Percentiles rank a stretch among this genome's conserved stretches.
Evolutionary conservation across 352 stramenopile species (phyloP).

Genomic region (Phytophthora multivora): DNA sequence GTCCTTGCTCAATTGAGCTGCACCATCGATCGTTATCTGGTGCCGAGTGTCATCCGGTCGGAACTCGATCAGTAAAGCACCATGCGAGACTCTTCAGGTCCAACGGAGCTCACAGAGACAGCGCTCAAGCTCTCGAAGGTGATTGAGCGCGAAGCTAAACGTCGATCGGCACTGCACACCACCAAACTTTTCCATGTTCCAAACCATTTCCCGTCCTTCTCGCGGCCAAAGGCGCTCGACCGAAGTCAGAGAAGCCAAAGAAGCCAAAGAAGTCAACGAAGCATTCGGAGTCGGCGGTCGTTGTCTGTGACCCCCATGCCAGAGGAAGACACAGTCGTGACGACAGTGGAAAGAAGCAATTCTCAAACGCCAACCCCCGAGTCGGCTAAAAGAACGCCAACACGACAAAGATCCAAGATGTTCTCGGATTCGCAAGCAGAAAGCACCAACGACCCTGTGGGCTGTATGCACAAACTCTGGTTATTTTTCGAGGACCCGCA

Average conservation of each 20-base stretch:
- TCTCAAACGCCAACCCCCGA: background rate
- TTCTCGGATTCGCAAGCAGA: slow-evolving; percentile 3
- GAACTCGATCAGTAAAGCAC: background rate
- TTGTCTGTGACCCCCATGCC: slow-evolving; percentile 31
- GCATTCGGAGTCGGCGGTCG: slow-evolving; percentile 21
- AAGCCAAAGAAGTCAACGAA: background rate
- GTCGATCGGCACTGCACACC: slow-evolving; percentile 38
- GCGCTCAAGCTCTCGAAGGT: slow-evolving; percentile 68
- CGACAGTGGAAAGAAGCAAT: background rate
- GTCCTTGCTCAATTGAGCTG: background rate
- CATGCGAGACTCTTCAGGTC: slow-evolving; percentile 9
- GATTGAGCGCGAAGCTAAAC: slow-evolving; percentile 66
- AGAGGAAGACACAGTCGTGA: slow-evolving; percentile 16
- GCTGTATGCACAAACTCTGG: slow-evolving; percentile 41
- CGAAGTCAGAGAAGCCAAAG: no score
- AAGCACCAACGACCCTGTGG: slow-evolving; percentile 6
- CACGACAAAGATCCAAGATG: slow-evolving; percentile 17
- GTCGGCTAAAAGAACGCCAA: background rate
- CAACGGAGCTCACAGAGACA: slow-evolving; percentile 54
- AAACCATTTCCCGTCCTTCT: slow-evolving; percentile 37
- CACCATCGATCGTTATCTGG: background rate
- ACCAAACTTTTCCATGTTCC: slow-evolving; percentile 42
- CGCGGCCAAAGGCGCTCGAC: slow-evolving; percentile 12
- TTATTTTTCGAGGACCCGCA: slow-evolving; percentile 75
- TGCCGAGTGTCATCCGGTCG: background rate